These are phyloP conservation scores for Tieghemostelium lacteum DNA, from an alignment of 78 protist species.

Conservation along the genomic window DNA sequence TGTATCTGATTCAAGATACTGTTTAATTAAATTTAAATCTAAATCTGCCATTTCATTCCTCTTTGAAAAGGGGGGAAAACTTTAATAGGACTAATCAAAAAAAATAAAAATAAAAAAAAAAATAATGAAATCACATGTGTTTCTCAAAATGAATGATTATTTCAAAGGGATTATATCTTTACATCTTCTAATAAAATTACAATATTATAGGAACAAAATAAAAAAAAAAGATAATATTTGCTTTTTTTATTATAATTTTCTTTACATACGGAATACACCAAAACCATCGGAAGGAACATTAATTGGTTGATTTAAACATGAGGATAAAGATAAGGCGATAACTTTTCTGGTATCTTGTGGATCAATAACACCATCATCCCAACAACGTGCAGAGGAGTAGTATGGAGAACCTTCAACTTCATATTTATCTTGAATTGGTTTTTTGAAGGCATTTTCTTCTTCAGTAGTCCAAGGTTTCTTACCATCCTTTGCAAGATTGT, in stretches of 20 bases:
- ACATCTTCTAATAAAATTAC: too few species aligned
- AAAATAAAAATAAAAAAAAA: too few species aligned
- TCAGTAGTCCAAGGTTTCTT: conserved; percentile 77
- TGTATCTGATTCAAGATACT: neutral
- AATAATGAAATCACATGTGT: too few species aligned
- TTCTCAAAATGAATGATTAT: too few species aligned
- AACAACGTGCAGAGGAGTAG: conserved; percentile 92
- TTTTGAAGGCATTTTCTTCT: conserved; percentile 79
- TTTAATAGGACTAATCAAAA: too few species aligned
- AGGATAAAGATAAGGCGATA: conserved; percentile 90
- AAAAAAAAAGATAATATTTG: too few species aligned
- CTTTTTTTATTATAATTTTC: too few species aligned
- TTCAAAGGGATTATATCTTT: too few species aligned
- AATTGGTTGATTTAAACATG: conserved; percentile 84
- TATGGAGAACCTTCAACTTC: conserved; percentile 92
- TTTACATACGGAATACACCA: conserved; percentile 72
- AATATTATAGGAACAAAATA: too few species aligned
- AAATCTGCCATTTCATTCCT: too few species aligned
- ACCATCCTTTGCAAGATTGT: conserved; percentile 73
- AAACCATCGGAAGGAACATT: conserved; percentile 60
- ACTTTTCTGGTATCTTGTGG: conserved; percentile 90
- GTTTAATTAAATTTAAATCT: conserved; percentile 35
- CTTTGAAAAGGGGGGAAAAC: too few species aligned
- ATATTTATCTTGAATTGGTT: conserved; percentile 83
- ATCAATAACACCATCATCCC: conserved; percentile 98